Base-by-base conservation (phyloP, 2,329 filamentous ascomycete species). In the Cercospora sp. region DNA sequence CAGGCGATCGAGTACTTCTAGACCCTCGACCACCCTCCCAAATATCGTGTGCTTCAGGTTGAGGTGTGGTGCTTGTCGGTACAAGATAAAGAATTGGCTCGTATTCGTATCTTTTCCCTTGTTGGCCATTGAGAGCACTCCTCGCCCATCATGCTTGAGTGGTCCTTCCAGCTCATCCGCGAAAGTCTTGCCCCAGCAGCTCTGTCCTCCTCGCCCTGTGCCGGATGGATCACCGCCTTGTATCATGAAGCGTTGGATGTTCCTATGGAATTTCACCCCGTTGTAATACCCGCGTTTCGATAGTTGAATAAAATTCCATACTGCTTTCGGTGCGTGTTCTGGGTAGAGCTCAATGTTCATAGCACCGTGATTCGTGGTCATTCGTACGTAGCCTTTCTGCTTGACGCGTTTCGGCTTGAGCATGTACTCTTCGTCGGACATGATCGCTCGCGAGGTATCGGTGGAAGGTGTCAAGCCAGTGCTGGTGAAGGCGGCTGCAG, bases 101-200 rank as follows among this genome's bases (percentile, higher is more conserved):
- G 92, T 95, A 80, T 99, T 99, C 23, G 94, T 98, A 77, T 97
- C 94, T 77, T 97, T 97, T 67, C 95, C 95, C 78, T 99, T 99
- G 80, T 99, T 99, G 48, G 95, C 95, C 95, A 99, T 99, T 73
- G 90, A 93, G 28, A 96, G 77, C 0, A 94, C 87, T 12, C 95
- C 95, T 30, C 94, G 85, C 0, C 85, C 82, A 76, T 93, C 90
- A 75, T 99, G 95, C n/a, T 90, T 91, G 48, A 93, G 80, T 0
- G 94, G 93, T 0, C 94, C 93, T 16, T 97, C 93, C 70, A 98
- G 90, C 78, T 99, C 95, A 78, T 99, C 95, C 63, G 90, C 86
- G 76, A 99, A 99, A 69, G 93, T 92, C 80, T 96, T 96, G 67
- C 92, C 92, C 95, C 95, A 99, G 68, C 96, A 89, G 75, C 91